phyloP scores from a whole-genome alignment of 306 rosid genomes.

The Sechiopsis laciniata region DNA sequence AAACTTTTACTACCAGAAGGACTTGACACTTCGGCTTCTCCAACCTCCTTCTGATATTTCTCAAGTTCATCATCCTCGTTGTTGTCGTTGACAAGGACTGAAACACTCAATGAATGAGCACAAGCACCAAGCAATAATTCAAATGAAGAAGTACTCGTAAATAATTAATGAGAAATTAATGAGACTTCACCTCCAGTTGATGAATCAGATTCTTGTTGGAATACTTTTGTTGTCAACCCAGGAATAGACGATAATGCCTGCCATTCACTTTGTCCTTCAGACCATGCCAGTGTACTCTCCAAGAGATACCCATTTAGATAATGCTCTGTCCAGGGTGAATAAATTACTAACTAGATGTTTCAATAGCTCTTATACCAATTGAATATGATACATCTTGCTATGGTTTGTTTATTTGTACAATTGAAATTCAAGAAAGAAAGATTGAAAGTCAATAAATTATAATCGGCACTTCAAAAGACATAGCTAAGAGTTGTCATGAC shows the following conservation, averaged over 20 bases:
- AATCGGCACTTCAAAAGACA: slow-evolving; percentile 7
- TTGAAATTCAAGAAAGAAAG: slow-evolving; percentile 39
- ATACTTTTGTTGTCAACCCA: slow-evolving; percentile 39
- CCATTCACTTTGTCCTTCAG: slow-evolving; percentile 87
- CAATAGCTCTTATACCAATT: slow-evolving; percentile 38
- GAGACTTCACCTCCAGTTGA: slow-evolving; percentile 41
- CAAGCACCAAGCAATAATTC: neutral
- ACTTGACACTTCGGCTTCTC: slow-evolving; percentile 41
- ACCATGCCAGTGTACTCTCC: slow-evolving; percentile 61
- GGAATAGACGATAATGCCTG: slow-evolving; percentile 69
- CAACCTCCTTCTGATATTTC: slow-evolving; percentile 70
- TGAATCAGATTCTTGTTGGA: slow-evolving; percentile 28
- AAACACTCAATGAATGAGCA: slow-evolving; percentile 20
- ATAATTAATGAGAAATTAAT: slow-evolving; percentile 2
- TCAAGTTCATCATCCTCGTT: slow-evolving; percentile 54
- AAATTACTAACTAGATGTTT: slow-evolving; percentile 44
- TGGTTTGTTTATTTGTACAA: slow-evolving; percentile 41
- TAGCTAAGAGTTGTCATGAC: neutral
- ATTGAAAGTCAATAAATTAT: slow-evolving; percentile 18
- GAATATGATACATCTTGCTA: slow-evolving; percentile 44
- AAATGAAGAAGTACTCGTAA: neutral
- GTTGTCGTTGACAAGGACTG: slow-evolving; percentile 11
- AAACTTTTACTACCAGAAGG: slow-evolving; percentile 25
- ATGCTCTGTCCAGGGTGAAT: slow-evolving; percentile 70
- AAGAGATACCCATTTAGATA: slow-evolving; percentile 64